phyloP scores from a whole-genome alignment of 1,139 yeast species.

The Meyerozyma athensensis region DNA sequence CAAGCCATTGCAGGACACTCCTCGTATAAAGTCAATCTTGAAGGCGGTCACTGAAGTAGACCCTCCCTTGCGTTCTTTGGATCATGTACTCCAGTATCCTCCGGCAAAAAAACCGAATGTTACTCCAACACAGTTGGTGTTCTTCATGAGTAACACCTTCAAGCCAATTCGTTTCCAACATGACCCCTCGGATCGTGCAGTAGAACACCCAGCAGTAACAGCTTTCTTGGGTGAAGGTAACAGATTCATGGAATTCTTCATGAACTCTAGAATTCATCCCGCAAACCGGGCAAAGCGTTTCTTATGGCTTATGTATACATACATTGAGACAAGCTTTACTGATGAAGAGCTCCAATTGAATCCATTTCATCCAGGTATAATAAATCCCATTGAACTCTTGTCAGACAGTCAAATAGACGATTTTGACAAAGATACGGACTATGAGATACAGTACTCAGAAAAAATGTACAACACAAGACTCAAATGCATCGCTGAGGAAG shows the following conservation, averaged over 20 bases:
- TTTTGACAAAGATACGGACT: conserved; percentile 67
- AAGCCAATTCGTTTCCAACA: conserved; percentile 38
- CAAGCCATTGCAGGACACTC: conserved; percentile 91
- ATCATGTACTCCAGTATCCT: conserved; percentile 39
- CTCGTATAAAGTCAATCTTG: conserved; percentile 81
- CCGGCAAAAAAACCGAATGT: conserved; percentile 41
- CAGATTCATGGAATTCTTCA: conserved; percentile 61
- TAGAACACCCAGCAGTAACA: conserved; percentile 8
- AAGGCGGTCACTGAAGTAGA: conserved; percentile 71
- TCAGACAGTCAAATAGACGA: conserved; percentile 31
- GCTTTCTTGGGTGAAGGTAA: conserved; percentile 13
- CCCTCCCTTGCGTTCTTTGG: conserved; percentile 41
- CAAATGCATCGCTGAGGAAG: conserved; percentile 49
- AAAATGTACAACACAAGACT: conserved; percentile 62
- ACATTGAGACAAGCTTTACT: conserved; percentile 65
- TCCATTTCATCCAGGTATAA: conserved; percentile 46
- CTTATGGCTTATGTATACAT: conserved; percentile 79
- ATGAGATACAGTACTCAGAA: conserved; percentile 68
- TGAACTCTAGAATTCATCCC: conserved; percentile 51
- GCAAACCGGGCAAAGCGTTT: conserved; percentile 65
- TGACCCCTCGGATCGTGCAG: conserved; percentile 18
- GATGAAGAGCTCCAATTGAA: conserved; percentile 49
- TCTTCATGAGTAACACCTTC: conserved; percentile 65
- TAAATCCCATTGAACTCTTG: conserved; percentile 47
- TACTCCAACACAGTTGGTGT: conserved; percentile 66